Percentiles rank a stretch among this genome's conserved stretches.
Conservation (phyloP, 179 eudicot species). For the Beta lomatogona region DNA sequence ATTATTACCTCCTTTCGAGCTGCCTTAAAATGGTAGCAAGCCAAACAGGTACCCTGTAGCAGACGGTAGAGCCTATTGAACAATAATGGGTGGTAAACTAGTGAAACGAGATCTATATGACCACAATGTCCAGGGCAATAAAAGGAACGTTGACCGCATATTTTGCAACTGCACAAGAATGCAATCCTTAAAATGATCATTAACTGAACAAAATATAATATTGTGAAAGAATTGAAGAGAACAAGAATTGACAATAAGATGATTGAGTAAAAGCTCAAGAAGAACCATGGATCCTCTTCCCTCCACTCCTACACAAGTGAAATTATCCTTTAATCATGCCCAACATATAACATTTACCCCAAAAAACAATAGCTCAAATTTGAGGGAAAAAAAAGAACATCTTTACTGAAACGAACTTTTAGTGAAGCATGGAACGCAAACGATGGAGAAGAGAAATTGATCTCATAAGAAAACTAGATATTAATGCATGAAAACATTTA, state of each 20-base stretch:
- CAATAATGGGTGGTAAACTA: conserved; percentile 76
- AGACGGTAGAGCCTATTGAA: conserved; percentile 54
- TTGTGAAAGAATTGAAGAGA: neutral
- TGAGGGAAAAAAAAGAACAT: neutral
- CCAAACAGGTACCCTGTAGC: conserved; percentile 74
- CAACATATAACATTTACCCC: neutral
- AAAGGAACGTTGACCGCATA: conserved; percentile 69
- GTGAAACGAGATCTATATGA: conserved; percentile 72
- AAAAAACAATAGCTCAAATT: neutral
- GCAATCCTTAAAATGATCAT: neutral
- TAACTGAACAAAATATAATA: neutral
- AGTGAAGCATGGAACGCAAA: neutral
- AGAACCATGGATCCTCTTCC: neutral
- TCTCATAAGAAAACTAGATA: neutral
- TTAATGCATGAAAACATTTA: neutral
- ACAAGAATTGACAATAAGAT: neutral
- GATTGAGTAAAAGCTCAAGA: neutral
- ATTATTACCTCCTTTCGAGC: conserved; percentile 42
- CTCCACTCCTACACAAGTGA: neutral
- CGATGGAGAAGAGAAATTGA: neutral
- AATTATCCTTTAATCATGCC: neutral
- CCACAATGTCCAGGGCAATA: conserved; percentile 94
- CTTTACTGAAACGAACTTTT: neutral
- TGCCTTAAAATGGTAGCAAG: conserved; percentile 66
- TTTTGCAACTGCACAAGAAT: conserved; percentile 67